Evolutionary conservation across 345 rosid species (phyloP).

Genomic region (Eucalyptus marginata): DNA sequence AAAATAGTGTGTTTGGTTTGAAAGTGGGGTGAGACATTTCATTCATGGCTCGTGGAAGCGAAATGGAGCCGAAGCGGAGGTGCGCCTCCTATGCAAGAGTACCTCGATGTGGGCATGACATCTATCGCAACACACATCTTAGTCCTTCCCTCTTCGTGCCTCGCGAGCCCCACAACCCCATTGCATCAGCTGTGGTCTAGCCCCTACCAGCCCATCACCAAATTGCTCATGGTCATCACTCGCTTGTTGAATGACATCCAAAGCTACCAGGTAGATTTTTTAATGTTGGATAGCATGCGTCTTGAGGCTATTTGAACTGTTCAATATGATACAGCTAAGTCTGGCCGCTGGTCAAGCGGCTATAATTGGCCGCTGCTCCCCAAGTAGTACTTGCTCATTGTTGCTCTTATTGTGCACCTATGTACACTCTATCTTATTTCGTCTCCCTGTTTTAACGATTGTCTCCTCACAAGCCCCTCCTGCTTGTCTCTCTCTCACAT

Average conservation of each 20-base stretch:
- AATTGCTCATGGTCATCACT: slow-evolving; percentile 33
- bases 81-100: slow-evolving; percentile 27
- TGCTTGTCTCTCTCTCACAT: neutral
- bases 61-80: slow-evolving; percentile 36
- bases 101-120: slow-evolving; percentile 27
- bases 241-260: slow-evolving; percentile 33
- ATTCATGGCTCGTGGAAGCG: slow-evolving; percentile 47
- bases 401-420: neutral
- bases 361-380: neutral
- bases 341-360: too few relatives aligned
- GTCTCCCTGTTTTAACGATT: neutral
- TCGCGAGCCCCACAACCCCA: neutral
- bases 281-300: neutral
- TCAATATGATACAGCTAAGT: neutral
- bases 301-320: neutral
- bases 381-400: neutral
- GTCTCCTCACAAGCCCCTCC: neutral
- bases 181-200: neutral
- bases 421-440: neutral
- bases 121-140: slow-evolving; percentile 35
- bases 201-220: slow-evolving; percentile 21
- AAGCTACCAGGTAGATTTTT: neutral
- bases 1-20: neutral
- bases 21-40: slow-evolving; percentile 63
- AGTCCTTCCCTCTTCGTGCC: neutral